A percentile compares a stretch with the other conserved stretches of the same genome.
phyloP scores from a whole-genome alignment of 2,329 filamentous ascomycete genomes.

The Nothopassalora personata region DNA sequence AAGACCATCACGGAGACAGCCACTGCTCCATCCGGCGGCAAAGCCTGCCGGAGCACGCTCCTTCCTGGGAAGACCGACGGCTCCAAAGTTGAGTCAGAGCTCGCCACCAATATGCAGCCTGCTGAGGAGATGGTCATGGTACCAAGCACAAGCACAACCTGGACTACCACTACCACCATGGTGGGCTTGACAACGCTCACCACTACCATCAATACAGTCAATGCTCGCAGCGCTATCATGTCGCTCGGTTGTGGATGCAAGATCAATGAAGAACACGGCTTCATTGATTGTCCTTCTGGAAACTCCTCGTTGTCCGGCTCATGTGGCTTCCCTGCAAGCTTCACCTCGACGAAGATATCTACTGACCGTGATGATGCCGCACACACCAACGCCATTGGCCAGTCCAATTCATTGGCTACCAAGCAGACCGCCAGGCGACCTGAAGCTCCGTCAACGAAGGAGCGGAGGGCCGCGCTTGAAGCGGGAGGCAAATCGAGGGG shows the following conservation, averaged over 20 bases:
- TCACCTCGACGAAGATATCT: background rate
- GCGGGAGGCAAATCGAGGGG: background rate
- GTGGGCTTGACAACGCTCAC: background rate
- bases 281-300: background rate
- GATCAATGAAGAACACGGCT: background rate
- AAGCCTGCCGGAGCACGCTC: background rate
- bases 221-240: background rate
- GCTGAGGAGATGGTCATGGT: background rate
- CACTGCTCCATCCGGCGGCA: background rate
- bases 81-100: background rate
- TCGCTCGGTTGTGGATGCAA: background rate
- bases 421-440: background rate
- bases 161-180: background rate
- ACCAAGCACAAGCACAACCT: background rate
- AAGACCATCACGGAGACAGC: background rate
- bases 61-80: background rate
- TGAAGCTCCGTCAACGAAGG: background rate
- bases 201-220: background rate
- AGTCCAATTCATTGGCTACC: background rate
- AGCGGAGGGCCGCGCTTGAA: background rate
- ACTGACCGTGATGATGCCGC: background rate
- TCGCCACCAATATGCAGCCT: background rate
- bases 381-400: background rate
- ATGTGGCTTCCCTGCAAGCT: background rate
- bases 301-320: background rate